Conservation (phyloP, 352 stramenopile species). For the Thalassiosira sp. region DNA sequence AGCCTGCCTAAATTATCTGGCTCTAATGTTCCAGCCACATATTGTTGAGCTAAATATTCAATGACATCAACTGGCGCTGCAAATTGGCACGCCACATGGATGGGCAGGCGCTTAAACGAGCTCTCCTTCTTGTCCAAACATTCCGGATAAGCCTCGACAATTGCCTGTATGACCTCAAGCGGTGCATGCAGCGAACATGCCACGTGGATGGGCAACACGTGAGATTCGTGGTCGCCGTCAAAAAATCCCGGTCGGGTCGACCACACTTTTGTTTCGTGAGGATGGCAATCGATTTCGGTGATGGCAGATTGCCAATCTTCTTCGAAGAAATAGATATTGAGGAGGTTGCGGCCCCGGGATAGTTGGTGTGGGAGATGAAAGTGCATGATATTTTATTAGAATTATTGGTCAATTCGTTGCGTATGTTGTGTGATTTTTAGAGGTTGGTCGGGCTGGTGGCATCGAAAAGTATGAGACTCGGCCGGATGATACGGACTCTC, state of each 20-base stretch:
- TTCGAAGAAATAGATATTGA: slow-evolving; percentile 33
- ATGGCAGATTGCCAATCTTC: slow-evolving; percentile 41
- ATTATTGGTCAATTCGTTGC: too few species aligned
- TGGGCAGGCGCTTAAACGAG: slow-evolving; percentile 39
- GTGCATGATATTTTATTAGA: slow-evolving; percentile 16
- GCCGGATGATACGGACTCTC: too few species aligned
- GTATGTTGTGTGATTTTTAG: too few species aligned
- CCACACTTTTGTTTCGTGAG: slow-evolving; percentile 31
- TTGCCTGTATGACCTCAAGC: slow-evolving; percentile 33
- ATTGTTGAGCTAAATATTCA: slow-evolving; percentile 29
- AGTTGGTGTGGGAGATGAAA: slow-evolving; percentile 1
- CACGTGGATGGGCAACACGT: slow-evolving; percentile 41
- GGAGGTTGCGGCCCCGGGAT: slow-evolving; percentile 24
- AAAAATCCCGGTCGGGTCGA: slow-evolving; percentile 31
- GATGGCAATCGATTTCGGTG: slow-evolving; percentile 41
- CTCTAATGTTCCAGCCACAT: slow-evolving; percentile 13
- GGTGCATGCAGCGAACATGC: slow-evolving; percentile 54
- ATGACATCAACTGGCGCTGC: slow-evolving; percentile 28
- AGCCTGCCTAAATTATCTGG: slow-evolving; percentile 47
- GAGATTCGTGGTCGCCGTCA: slow-evolving; percentile 41
- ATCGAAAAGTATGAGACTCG: too few species aligned
- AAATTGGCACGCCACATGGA: slow-evolving; percentile 49
- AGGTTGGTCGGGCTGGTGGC: too few species aligned
- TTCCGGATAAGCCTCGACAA: slow-evolving; percentile 52
- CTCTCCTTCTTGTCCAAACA: slow-evolving; percentile 26